A percentile compares a stretch with the other conserved stretches of the same genome.
phyloP scores from a whole-genome alignment of 805 yeast genomes.

The Pichia ethanolica region DNA sequence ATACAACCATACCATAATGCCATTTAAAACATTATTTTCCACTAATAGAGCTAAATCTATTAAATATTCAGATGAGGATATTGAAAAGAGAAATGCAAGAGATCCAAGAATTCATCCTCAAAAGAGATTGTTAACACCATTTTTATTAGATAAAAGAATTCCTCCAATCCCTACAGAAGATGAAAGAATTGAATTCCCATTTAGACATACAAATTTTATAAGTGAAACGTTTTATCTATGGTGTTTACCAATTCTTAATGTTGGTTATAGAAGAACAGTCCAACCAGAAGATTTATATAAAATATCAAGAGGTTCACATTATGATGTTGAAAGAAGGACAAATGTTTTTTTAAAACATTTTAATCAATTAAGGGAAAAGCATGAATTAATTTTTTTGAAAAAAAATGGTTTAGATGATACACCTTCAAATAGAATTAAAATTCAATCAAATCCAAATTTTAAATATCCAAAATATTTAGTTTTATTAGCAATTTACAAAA shows the following conservation, averaged over 20 bases:
- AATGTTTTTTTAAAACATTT: conserved; percentile 31
- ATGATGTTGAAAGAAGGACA: conserved; percentile 35
- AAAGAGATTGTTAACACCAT: conserved; percentile 28
- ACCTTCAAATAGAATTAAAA: conserved; percentile 28
- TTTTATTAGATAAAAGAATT: conserved; percentile 27
- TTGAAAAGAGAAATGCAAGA: conserved; percentile 10
- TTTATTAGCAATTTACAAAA: conserved; percentile 38
- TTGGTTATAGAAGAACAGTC: conserved; percentile 66
- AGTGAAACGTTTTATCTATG: conserved; percentile 52
- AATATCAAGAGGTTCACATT: conserved; percentile 30
- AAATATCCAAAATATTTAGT: conserved; percentile 39
- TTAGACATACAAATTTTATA: conserved; percentile 31
- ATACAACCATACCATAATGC: background rate
- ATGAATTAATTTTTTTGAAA: conserved; percentile 26
- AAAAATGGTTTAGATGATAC: conserved; percentile 27
- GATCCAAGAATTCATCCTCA: conserved; percentile 27
- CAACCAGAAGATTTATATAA: conserved; percentile 56
- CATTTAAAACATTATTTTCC: conserved; percentile 2
- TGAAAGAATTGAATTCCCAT: conserved; percentile 43
- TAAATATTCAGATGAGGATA: conserved; percentile 11
- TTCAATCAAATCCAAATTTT: conserved; percentile 32
- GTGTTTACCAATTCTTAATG: conserved; percentile 54
- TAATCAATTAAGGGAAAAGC: conserved; percentile 22
- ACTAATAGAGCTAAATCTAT: background rate
- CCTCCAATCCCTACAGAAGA: conserved; percentile 49